Conservation (phyloP, 768 basidiomycete species). For the Kwoniella sp. region DNA sequence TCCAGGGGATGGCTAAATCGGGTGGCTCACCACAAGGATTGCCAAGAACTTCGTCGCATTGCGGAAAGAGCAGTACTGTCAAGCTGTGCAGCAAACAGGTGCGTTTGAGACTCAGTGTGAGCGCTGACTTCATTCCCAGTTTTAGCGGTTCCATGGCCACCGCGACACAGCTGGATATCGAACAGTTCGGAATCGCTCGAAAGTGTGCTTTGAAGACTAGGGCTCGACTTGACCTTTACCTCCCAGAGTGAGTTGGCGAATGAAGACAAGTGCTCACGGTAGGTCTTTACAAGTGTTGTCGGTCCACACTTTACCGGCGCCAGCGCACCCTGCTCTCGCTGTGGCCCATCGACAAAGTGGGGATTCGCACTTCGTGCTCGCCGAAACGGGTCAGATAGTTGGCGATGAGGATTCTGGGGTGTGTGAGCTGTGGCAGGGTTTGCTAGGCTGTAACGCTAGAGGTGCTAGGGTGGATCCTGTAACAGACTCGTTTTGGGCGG, state of each 20-base stretch:
- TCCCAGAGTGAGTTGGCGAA: constrained; percentile 34
- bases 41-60: background rate
- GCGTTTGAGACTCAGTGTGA: background rate
- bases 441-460: constrained; percentile 28
- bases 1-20: constrained; percentile 10
- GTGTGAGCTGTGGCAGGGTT: constrained; percentile 30
- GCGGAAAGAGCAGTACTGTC: constrained; percentile 26
- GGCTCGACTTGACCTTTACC: constrained; percentile 21
- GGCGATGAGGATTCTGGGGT: constrained; percentile 33
- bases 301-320: constrained; percentile 15
- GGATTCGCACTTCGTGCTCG: constrained; percentile 20
- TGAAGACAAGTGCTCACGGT: background rate
- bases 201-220: background rate
- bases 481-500: constrained; percentile 24
- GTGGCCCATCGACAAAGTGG: constrained; percentile 23
- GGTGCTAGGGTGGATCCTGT: constrained; percentile 2
- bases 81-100: constrained; percentile 32
- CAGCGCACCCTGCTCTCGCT: constrained; percentile 18
- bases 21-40: background rate
- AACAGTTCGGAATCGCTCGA: constrained; percentile 14
- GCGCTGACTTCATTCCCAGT: constrained; percentile 9
- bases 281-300: constrained; percentile 29
- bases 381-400: constrained; percentile 33
- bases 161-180: constrained; percentile 25
- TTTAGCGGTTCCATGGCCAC: constrained; percentile 21